Conservation (phyloP, 2,329 filamentous ascomycete species). For the Phialophora verrucosa region DNA sequence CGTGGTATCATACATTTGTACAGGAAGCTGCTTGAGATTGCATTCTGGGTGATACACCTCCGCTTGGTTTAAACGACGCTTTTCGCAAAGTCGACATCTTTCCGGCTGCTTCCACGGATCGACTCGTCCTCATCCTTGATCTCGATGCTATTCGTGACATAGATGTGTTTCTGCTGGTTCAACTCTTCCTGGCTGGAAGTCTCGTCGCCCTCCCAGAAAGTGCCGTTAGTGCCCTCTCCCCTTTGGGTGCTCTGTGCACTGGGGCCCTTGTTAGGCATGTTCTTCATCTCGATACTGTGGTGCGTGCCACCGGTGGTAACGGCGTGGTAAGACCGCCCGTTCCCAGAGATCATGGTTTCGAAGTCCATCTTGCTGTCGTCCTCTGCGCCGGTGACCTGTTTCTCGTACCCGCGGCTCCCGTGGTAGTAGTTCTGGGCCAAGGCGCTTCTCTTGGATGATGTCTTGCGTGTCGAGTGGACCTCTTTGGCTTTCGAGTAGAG, state of each 20-base stretch:
- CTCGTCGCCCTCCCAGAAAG: slow-evolving; percentile 13
- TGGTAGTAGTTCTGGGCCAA: slow-evolving; percentile 1
- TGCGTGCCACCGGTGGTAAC: not conserved
- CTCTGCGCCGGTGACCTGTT: slow-evolving; percentile 1
- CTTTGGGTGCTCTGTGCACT: not conserved
- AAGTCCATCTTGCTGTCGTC: not conserved
- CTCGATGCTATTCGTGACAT: slow-evolving; percentile 16
- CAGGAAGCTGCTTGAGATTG: not conserved
- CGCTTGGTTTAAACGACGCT: not conserved
- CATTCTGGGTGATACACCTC: not conserved
- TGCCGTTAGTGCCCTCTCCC: slow-evolving; percentile 4
- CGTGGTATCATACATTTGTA: slow-evolving; percentile 1
- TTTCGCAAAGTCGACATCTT: not conserved
- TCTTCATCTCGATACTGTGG: slow-evolving; percentile 7
- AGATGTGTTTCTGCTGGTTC: slow-evolving; percentile 12
- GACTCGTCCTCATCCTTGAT: slow-evolving; percentile 18
- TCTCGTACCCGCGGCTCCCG: slow-evolving; percentile 10
- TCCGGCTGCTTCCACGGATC: slow-evolving; percentile 1
- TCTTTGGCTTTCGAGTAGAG: slow-evolving; percentile 17
- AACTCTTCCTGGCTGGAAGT: slow-evolving; percentile 18
- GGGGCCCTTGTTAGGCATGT: not conserved
- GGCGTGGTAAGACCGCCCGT: not conserved
- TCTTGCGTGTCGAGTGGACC: slow-evolving; percentile 12
- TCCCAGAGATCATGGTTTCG: not conserved
- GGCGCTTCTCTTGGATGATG: slow-evolving; percentile 8